Evolutionary conservation across 371 early-diverging fungal genomes (phyloP).

Genomic region (Apophysomyces sp.): DNA sequence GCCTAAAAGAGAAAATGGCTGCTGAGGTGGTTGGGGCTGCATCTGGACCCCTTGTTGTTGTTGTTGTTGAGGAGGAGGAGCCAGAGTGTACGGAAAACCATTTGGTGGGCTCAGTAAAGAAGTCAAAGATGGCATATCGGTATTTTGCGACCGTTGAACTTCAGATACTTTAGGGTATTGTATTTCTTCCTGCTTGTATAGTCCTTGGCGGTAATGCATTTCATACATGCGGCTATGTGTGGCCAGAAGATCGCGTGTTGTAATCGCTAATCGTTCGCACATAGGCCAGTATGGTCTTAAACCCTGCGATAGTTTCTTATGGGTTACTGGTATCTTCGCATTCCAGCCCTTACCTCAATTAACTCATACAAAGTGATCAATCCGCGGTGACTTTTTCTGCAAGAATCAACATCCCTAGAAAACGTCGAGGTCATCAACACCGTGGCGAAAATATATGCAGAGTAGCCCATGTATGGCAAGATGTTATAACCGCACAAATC

Average conservation of each 20-base stretch:
- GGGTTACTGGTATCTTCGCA: neutral
- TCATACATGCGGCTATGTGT: constrained; percentile 41
- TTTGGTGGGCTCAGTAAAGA: neutral
- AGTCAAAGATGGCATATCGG: neutral
- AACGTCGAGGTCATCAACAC: constrained; percentile 47
- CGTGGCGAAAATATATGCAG: constrained; percentile 47
- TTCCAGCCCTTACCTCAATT: neutral
- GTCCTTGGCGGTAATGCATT: neutral
- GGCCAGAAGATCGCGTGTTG: constrained; percentile 36
- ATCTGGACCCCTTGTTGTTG: neutral
- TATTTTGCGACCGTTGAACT: neutral
- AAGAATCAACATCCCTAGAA: constrained; percentile 31
- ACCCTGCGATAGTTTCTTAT: neutral
- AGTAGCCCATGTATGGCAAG: constrained; percentile 37
- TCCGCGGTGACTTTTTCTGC: constrained; percentile 29
- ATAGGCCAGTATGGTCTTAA: constrained; percentile 42
- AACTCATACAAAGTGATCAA: constrained; percentile 21
- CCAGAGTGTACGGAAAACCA: neutral
- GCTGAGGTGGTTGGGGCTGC: neutral
- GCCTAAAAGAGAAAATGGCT: neutral
- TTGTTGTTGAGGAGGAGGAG: neutral
- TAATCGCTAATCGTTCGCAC: constrained; percentile 37
- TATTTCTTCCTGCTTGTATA: neutral
- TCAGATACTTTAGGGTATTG: neutral
- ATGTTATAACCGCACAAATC: constrained; percentile 41